Base-by-base conservation (phyloP, 768 basidiomycete genomes). In the Trametes cingulata region DNA sequence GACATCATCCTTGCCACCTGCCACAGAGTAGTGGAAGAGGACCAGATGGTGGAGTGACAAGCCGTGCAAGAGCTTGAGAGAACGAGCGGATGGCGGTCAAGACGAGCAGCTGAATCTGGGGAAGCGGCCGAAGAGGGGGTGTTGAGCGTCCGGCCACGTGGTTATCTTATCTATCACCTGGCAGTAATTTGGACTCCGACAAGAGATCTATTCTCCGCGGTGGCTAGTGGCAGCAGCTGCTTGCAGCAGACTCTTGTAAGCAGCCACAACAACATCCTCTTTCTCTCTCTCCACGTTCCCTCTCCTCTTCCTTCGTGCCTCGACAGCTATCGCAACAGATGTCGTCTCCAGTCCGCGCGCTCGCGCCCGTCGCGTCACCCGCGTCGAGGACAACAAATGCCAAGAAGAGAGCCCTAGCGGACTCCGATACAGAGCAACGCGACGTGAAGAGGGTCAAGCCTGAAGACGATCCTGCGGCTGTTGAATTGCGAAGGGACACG, bases 401-500 rank as follows among this genome's bases (percentile, higher is more conserved):
- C 8, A 46, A 58, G 33, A 67, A 67, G 52, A 56, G 66, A 27
- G 41, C 56, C 19, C 48, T 62, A 13, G 50, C 62, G 3, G 67
- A 68, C 50, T 64, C 67, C 1, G 64, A 66, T n/a, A 46, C 58
- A 3, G 54, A 58, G 24, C 54, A 57, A 12, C 56, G 54, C 22
- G 57, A 60, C 19, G 24, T 25, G 25, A 65, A 65, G 52, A 33
- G 54, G 27, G 33, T 29, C 19, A 60, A 52, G 43, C 27, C 58
- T 9, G 40, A 49, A 20, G 46, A 49, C 41, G 53, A 25, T 2
- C 14, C 37, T 22, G 22, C 20, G 4, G 49, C 41, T 1, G 13
- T 25, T 15, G 58, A 42, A 19, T 37, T 40, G 22, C 43, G 33
- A 22, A 47, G 36, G 19, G 45, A 52, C 12, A n/a, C 58, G 8